phyloP scores from a whole-genome alignment of 2,329 filamentous ascomycete genomes.

The Annulohypoxylon truncatum region DNA sequence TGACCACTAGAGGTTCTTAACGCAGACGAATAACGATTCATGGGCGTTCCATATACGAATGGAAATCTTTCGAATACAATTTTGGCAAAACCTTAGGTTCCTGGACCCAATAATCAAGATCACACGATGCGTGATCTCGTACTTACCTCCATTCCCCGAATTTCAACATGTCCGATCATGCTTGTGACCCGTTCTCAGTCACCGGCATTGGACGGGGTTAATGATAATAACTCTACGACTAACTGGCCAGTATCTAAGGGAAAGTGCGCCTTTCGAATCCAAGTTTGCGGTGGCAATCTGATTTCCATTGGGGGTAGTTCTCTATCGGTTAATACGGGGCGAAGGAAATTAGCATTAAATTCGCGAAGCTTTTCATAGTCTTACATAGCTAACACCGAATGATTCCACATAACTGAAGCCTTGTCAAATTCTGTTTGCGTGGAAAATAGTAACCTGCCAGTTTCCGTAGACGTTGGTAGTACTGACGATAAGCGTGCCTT shows the following conservation, averaged over 20 bases:
- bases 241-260: conserved; percentile 2
- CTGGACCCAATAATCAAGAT: neutral
- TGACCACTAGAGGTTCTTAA: neutral
- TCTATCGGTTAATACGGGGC: conserved; percentile 1
- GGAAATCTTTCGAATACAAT: neutral
- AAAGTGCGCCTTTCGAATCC: conserved; percentile 3
- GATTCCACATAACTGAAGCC: conserved; percentile 16
- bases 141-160: neutral
- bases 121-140: neutral
- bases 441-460: neutral
- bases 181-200: neutral
- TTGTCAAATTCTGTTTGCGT: conserved; percentile 7
- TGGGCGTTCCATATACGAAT: neutral
- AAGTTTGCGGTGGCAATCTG: conserved; percentile 1
- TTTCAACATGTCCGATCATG: neutral
- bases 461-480: neutral
- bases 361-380: conserved; percentile 30
- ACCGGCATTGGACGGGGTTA: conserved; percentile 8
- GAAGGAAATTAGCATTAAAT: conserved; percentile 3
- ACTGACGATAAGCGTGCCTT: neutral
- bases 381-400: conserved; percentile 25
- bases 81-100: neutral
- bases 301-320: conserved; percentile 16
- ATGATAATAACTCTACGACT: conserved; percentile 6
- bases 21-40: neutral